Conservation (phyloP, 345 rosid genomes). For the Lepidium didymum region DNA sequence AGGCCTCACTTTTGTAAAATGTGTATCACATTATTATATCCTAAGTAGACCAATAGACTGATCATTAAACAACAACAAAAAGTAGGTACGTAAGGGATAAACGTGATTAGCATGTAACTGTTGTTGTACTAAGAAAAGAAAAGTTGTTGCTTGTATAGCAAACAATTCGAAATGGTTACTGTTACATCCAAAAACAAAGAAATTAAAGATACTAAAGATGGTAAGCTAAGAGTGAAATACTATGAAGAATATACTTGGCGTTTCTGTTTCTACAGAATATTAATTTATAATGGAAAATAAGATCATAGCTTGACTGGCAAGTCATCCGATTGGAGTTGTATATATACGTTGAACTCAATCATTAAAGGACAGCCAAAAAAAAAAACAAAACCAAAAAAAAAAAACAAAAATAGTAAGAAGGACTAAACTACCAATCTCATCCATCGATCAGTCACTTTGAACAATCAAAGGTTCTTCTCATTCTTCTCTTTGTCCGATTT, state of each 20-base stretch:
- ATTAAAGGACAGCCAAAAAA: background rate
- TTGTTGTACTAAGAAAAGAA: background rate
- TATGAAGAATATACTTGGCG: conserved; percentile 15
- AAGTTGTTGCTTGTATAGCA: conserved; percentile 6
- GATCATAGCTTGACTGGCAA: conserved; percentile 9
- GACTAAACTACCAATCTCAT: background rate
- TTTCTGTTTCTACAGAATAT: too few species aligned
- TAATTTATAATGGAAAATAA: too few species aligned
- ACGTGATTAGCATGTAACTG: background rate
- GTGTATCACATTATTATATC: conserved; percentile 4
- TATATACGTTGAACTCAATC: conserved; percentile 7
- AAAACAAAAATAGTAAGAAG: background rate
- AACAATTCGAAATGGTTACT: background rate
- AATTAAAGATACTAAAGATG: background rate
- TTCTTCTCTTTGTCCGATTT: background rate
- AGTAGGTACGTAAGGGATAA: background rate
- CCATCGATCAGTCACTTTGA: background rate
- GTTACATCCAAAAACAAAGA: background rate
- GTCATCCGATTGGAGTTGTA: background rate
- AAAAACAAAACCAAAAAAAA: too few species aligned
- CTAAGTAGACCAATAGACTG: background rate
- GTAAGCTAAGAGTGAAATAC: background rate
- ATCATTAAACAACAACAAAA: too few species aligned
- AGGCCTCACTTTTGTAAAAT: background rate
- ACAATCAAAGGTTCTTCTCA: background rate